Evolutionary conservation across 768 basidiomycete species (phyloP), one percentile per base, ranked within the genome.

Genomic region (Hericium alpestre): DNA sequence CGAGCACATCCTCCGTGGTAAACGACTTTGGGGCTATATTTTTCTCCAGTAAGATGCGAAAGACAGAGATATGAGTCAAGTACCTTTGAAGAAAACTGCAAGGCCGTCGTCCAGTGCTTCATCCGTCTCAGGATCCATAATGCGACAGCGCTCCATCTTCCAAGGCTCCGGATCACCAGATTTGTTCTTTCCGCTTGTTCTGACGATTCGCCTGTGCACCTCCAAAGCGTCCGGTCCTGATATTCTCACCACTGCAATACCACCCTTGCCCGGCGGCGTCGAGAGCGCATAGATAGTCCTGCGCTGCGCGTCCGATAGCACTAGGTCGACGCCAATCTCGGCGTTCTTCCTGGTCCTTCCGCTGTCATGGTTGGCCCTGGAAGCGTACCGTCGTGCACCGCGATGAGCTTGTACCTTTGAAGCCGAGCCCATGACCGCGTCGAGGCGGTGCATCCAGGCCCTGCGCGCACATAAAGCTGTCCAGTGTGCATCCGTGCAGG

Each of bases 271-370:
- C 2, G 87, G 82, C 1, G 92, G 89, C 0, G 91, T 93, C 0
- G 92, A 90, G 25, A 93, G 76, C 1, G 92, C 93, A 66, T 87
- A 95, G 49, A 95, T 90, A 2, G 93, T 94, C 22, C 70, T 65
- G n/a, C 77, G 73, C 66, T 90, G 86, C 5, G 84, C 70, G 49
- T 76, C 74, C 11, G 77, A 78, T 46, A 62, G 68, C 0, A 68
- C 65, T 7, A 67, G 62, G 10, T 59, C 20, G 38, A 38, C 48
- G 32, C 9, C 32, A 7, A 1, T 1, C 6, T 32, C 32, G 32
- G 2, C 1, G 8, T 32, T 32, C 32, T 10, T 32, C 32, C 32
- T 32, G 9, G 32, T 32, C 32, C 9, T 10, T 2, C 32, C 32
- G 32, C 32, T 32, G 1, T 2, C 32, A 32, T 32, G 32, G 32